Conservation (phyloP, 306 rosid species). For the Luffa acutangula region DNA sequence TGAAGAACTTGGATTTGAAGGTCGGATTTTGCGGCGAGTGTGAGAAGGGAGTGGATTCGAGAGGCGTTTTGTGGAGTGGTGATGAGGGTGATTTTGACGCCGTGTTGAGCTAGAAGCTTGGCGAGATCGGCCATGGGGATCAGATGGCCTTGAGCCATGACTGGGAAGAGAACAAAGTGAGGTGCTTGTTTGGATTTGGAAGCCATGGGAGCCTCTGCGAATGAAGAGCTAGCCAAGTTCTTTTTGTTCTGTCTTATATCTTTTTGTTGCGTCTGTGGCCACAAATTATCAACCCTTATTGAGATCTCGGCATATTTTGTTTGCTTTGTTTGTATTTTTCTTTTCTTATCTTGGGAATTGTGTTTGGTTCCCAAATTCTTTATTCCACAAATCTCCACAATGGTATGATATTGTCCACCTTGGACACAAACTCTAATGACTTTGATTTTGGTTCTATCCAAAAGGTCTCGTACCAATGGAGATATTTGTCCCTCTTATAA, state of each 20-base stretch:
- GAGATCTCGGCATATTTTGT: too few relatives aligned
- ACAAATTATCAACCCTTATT: too few relatives aligned
- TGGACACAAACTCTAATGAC: too few relatives aligned
- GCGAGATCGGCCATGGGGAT: constrained; percentile 35
- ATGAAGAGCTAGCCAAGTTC: too few relatives aligned
- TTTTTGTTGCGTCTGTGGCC: background rate
- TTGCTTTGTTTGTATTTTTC: too few relatives aligned
- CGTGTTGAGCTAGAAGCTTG: constrained; percentile 16
- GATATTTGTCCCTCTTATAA: too few relatives aligned
- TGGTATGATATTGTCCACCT: too few relatives aligned
- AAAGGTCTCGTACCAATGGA: too few relatives aligned
- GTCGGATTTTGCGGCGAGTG: background rate
- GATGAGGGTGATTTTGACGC: constrained; percentile 16
- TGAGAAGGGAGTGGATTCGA: constrained; percentile 9
- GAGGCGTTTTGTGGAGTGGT: constrained; percentile 25
- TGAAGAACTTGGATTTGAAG: background rate
- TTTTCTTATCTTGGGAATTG: too few relatives aligned
- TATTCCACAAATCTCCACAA: too few relatives aligned
- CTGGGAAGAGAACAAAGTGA: constrained; percentile 18
- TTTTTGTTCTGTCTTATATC: background rate
- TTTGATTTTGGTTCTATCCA: too few relatives aligned
- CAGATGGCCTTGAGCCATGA: constrained; percentile 37
- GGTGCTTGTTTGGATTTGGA: background rate
- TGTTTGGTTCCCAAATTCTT: too few relatives aligned
- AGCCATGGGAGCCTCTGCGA: background rate